Percentiles rank a stretch among this genome's conserved stretches.
These are phyloP conservation scores for Cinchona pubescens DNA, from an alignment of 257 asterid species.

Conservation along the genomic window DNA sequence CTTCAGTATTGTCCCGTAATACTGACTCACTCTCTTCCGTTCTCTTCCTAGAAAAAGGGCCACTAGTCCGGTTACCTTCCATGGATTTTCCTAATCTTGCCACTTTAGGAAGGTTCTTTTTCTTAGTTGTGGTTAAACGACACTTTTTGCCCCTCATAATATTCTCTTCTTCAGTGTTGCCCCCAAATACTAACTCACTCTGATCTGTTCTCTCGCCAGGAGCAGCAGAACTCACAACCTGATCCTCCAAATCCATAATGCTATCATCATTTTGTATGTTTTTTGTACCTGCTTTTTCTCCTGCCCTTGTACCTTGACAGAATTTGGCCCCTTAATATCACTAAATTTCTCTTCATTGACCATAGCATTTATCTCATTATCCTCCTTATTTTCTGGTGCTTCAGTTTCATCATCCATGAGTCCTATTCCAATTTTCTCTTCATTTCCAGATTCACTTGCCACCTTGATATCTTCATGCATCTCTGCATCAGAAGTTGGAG, in stretches of 20 bases:
- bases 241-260: conserved; percentile 9
- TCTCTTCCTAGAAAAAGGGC: no score
- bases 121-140: conserved; percentile 36
- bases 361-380: conserved; percentile 23
- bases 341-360: conserved; percentile 17
- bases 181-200: conserved; percentile 29
- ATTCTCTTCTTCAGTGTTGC: conserved; percentile 29
- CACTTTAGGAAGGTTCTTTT: conserved; percentile 8
- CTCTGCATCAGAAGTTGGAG: conserved; percentile 23
- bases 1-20: conserved; percentile 25
- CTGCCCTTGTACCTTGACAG: conserved; percentile 19
- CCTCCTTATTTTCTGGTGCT: conserved; percentile 37
- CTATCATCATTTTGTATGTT: conserved; percentile 25
- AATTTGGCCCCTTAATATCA: conserved; percentile 28
- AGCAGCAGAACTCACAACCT: no score
- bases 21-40: conserved; percentile 27
- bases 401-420: conserved; percentile 40
- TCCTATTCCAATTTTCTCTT: conserved; percentile 19
- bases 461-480: conserved; percentile 7
- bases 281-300: conserved; percentile 15
- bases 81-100: conserved; percentile 26
- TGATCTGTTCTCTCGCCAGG: conserved; percentile 25
- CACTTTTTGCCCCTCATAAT: conserved; percentile 38
- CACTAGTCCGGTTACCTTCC: conserved; percentile 24
- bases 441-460: conserved; percentile 9